Conservation (phyloP, 306 rosid genomes). For the Cyclanthera cordifolia region DNA sequence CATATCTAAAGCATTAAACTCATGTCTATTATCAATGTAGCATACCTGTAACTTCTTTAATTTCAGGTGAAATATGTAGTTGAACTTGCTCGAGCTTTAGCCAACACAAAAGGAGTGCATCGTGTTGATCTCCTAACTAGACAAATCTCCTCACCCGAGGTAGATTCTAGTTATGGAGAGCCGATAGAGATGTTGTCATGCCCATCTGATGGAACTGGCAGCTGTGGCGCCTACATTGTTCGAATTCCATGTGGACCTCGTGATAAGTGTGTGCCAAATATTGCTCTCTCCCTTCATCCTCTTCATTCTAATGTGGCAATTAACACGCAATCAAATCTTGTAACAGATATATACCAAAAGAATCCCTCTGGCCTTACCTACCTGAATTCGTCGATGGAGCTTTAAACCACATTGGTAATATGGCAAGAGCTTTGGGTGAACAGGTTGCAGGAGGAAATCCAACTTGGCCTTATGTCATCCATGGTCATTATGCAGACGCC, state of each 20-base stretch:
- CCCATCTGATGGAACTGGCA: slow-evolving; percentile 49
- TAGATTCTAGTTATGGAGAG: slow-evolving; percentile 59
- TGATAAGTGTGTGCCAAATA: slow-evolving; percentile 26
- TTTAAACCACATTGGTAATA: slow-evolving; percentile 50
- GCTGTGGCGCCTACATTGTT: slow-evolving; percentile 64
- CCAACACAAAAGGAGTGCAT: slow-evolving; percentile 58
- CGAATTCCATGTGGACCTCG: slow-evolving; percentile 73
- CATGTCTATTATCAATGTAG: background rate
- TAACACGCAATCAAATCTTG: background rate
- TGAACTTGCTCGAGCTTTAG: slow-evolving; percentile 69
- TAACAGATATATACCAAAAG: slow-evolving; percentile 60
- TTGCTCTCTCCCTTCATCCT: background rate
- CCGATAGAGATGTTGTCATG: slow-evolving; percentile 67
- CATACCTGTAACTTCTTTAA: background rate
- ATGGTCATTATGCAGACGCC: slow-evolving; percentile 78
- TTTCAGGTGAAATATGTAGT: slow-evolving; percentile 64
- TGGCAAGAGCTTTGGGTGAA: slow-evolving; percentile 68
- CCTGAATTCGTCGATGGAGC: slow-evolving; percentile 72
- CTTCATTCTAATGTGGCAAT: background rate
- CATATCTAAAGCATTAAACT: background rate
- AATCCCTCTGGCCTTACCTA: slow-evolving; percentile 68
- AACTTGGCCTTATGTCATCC: slow-evolving; percentile 61
- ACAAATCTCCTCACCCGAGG: slow-evolving; percentile 56
- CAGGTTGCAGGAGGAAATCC: slow-evolving; percentile 49
- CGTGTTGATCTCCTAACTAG: slow-evolving; percentile 71